Conservation (phyloP, 148 eudicot species). For the Dianthus caryophyllus region DNA sequence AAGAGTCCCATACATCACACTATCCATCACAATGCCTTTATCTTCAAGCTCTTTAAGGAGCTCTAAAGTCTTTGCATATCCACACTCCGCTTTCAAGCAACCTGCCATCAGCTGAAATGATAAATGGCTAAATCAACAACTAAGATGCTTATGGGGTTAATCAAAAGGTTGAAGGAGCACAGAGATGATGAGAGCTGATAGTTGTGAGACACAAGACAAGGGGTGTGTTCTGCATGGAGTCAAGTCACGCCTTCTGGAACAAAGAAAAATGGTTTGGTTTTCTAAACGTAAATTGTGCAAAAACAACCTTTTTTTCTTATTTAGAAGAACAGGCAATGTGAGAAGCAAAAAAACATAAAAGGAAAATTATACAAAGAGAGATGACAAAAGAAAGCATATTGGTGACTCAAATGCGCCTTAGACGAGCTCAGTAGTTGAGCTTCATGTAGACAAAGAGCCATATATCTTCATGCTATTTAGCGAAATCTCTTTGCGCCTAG, state of each 20-base stretch:
- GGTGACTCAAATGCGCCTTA: background rate
- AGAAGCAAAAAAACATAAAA: background rate
- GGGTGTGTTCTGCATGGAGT: background rate
- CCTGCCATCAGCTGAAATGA: slow-evolving; percentile 70
- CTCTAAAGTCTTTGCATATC: slow-evolving; percentile 63
- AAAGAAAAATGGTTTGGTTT: background rate
- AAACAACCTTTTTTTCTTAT: background rate
- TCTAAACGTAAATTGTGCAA: background rate
- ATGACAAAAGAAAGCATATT: background rate
- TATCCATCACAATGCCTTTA: slow-evolving; percentile 57
- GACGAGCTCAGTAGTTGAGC: no score
- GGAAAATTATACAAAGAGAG: background rate
- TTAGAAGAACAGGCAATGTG: background rate
- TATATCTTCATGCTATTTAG: background rate
- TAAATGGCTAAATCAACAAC: slow-evolving; percentile 23
- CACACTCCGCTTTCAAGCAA: slow-evolving; percentile 55
- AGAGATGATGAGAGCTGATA: background rate
- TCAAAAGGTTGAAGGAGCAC: background rate
- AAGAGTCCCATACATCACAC: slow-evolving; percentile 70
- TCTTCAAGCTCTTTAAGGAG: slow-evolving; percentile 63
- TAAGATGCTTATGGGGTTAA: slow-evolving; percentile 13
- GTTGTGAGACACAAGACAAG: background rate
- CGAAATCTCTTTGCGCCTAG: background rate
- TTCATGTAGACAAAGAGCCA: no score
- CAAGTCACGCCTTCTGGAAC: background rate